Evolutionary conservation across 306 rosid genomes (phyloP).

Genomic region (Albizia julibrissin): DNA sequence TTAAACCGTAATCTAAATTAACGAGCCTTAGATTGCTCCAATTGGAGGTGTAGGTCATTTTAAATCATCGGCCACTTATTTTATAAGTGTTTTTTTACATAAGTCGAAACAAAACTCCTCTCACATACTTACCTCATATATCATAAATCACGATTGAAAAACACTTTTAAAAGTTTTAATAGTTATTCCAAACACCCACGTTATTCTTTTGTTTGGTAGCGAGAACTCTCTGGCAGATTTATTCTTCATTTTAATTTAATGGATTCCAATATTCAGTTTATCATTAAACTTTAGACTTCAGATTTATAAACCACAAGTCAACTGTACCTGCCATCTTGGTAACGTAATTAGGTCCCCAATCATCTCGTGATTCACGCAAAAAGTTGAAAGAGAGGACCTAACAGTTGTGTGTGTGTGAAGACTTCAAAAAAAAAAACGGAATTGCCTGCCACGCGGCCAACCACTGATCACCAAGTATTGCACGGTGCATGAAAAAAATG

Average conservation of each 20-base stretch:
- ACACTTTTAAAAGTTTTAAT: no score
- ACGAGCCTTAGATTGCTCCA: neutral
- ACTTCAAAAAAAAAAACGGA: neutral
- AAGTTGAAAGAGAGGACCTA: neutral
- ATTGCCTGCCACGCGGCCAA: neutral
- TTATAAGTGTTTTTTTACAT: no score
- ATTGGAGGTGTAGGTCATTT: neutral
- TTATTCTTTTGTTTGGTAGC: neutral
- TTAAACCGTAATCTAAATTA: neutral
- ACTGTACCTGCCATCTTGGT: neutral
- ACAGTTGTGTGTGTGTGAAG: neutral
- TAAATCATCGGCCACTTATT: no score
- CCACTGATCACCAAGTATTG: neutral
- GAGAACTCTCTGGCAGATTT: neutral
- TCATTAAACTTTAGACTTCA: neutral
- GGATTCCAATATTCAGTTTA: neutral
- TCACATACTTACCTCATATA: no score
- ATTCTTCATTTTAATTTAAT: neutral
- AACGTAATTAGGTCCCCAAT: neutral
- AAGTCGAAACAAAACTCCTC: no score
- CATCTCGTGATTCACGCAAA: conserved; percentile 11
- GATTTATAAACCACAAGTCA: neutral
- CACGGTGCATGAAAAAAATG: neutral
- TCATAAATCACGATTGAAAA: no score
- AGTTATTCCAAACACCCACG: no score